These are phyloP conservation scores for Pseudocercospora fijiensis DNA, from an alignment of 2,329 filamentous ascomycete genomes.

Conservation along the genomic window DNA sequence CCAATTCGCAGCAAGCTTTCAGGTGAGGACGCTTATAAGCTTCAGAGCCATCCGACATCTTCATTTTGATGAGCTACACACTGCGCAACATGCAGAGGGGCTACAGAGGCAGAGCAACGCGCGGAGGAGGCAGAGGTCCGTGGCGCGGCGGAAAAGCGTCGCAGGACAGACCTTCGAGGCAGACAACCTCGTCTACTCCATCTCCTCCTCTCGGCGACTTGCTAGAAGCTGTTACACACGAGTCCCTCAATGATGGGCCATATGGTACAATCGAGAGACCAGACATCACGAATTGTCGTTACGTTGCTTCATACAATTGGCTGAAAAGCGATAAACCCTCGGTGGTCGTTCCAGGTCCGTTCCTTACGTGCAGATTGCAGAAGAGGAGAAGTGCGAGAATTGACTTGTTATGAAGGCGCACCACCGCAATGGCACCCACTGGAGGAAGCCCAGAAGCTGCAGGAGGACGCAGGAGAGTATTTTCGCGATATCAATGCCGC, in stretches of 20 bases:
- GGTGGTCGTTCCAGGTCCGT: slow-evolving; percentile 49
- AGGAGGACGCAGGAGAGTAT: slow-evolving; percentile 50
- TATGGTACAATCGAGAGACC: slow-evolving; percentile 39
- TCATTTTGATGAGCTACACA: not conserved
- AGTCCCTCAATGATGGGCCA: not conserved
- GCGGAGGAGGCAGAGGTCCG: too few relatives aligned
- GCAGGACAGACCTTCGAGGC: too few relatives aligned
- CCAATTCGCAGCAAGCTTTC: not conserved
- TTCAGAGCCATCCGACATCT: not conserved
- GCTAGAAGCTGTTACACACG: not conserved
- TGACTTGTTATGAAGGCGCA: slow-evolving; percentile 41
- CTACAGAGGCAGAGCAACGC: not conserved
- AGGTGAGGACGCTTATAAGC: not conserved
- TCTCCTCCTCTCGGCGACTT: not conserved
- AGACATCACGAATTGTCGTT: slow-evolving; percentile 34
- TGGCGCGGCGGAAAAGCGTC: too few relatives aligned
- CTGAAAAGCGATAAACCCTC: slow-evolving; percentile 38
- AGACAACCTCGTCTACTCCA: too few relatives aligned
- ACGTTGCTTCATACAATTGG: slow-evolving; percentile 57
- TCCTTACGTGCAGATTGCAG: slow-evolving; percentile 14
- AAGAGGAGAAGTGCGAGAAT: not conserved
- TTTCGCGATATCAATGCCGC: slow-evolving; percentile 58
- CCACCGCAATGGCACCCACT: slow-evolving; percentile 55
- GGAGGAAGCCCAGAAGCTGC: slow-evolving; percentile 36
- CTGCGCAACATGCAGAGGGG: not conserved